phyloP scores from a whole-genome alignment of 768 basidiomycete genomes.

The Mycena metata region DNA sequence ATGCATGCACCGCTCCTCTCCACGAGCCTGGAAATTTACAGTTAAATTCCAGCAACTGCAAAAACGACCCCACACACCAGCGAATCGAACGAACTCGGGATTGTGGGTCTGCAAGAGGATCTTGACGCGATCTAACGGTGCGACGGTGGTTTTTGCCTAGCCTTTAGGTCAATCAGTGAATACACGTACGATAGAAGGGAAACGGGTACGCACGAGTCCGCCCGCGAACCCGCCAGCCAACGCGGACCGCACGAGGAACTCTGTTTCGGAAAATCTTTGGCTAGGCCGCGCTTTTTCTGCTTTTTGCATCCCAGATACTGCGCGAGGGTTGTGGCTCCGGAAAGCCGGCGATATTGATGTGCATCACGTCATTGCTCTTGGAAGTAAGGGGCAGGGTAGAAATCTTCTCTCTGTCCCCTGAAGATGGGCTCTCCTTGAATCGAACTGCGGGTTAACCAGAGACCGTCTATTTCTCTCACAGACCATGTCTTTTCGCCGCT shows the following conservation, averaged over 20 bases:
- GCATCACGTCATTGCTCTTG: no score
- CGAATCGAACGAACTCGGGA: conserved; percentile 93
- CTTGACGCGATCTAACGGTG: conserved; percentile 97
- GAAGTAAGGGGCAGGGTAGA: no score
- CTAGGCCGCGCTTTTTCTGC: no score
- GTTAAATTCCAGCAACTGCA: conserved; percentile 41
- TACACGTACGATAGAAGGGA: conserved; percentile 24
- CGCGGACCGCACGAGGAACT: conserved; percentile 76
- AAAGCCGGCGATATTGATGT: no score
- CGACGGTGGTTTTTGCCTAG: conserved; percentile 94
- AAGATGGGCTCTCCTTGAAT: no score
- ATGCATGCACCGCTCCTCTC: conserved; percentile 86
- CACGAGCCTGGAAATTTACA: conserved; percentile 73
- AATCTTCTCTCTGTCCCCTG: no score
- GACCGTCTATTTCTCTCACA: no score
- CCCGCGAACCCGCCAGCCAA: conserved; percentile 95
- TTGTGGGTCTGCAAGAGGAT: conserved; percentile 98
- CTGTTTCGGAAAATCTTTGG: conserved; percentile 32
- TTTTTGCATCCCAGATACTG: no score
- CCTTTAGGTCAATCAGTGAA: conserved; percentile 32
- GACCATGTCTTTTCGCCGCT: no score
- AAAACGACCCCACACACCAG: conserved; percentile 67
- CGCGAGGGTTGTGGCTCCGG: no score
- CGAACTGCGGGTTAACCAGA: no score
- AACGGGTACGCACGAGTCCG: conserved; percentile 78